These are phyloP conservation scores for Diddensiella caesifluorescens DNA, from an alignment of 805 yeast species.

Conservation along the genomic window DNA sequence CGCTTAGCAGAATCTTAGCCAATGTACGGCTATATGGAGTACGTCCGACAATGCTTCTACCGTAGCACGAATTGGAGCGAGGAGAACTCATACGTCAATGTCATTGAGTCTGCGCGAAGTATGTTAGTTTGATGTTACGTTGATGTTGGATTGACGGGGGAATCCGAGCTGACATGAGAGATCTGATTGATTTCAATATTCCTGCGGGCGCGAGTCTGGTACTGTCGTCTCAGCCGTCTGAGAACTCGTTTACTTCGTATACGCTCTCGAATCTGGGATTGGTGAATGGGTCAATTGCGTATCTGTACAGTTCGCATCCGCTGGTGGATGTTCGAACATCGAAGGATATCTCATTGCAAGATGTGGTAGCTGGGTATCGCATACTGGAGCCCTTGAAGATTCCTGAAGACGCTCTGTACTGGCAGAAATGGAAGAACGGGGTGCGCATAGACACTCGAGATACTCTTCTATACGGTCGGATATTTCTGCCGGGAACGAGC, in stretches of 20 bases:
- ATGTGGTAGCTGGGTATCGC: constrained; percentile 64
- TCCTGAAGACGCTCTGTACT: constrained; percentile 21
- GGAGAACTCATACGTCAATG: constrained; percentile 69
- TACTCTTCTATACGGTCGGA: constrained; percentile 70
- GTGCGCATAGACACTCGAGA: constrained; percentile 26
- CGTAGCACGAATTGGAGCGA: constrained; percentile 70
- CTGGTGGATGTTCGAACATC: constrained; percentile 49
- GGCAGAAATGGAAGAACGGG: constrained; percentile 29
- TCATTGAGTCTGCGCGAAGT: constrained; percentile 64
- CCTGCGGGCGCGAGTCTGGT: constrained; percentile 64
- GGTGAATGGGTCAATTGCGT: constrained; percentile 78
- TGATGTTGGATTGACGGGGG: too few species aligned
- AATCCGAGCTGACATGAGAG: too few species aligned
- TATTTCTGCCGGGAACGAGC: constrained; percentile 82
- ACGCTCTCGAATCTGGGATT: constrained; percentile 57
- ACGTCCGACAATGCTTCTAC: constrained; percentile 67
- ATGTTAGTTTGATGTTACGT: not conserved
- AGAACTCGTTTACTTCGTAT: constrained; percentile 65
- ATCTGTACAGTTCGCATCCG: constrained; percentile 63
- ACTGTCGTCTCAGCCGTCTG: constrained; percentile 65
- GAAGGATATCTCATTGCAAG: constrained; percentile 51
- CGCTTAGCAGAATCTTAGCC: too few species aligned
- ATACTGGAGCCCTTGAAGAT: constrained; percentile 44
- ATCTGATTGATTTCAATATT: constrained; percentile 63
- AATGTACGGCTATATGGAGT: constrained; percentile 89